Evolutionary conservation across 768 basidiomycete genomes (phyloP).

Genomic region (Tephrocybe sp.): DNA sequence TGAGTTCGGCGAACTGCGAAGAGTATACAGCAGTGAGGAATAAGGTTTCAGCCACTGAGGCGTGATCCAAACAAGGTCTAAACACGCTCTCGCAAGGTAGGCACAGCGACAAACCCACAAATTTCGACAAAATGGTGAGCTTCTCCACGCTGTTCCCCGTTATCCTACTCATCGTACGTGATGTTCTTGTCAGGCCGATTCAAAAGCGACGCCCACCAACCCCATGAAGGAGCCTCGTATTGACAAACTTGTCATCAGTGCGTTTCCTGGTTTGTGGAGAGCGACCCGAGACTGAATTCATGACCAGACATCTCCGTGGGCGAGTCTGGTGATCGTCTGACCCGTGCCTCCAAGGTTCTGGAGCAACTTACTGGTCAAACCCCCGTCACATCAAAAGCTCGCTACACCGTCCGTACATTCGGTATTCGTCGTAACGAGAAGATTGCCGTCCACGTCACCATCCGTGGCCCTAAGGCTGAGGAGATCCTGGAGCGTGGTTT

Average conservation of each 20-base stretch:
- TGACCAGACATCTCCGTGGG: conserved; percentile 92
- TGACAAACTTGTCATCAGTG: conserved; percentile 99
- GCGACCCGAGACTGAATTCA: conserved; percentile 5
- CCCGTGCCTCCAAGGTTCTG: conserved; percentile 97
- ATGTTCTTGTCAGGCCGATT: conserved; percentile 64
- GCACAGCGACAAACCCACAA: conserved; percentile 37
- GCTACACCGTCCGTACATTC: conserved; percentile 99
- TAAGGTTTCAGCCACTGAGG: conserved; percentile 44
- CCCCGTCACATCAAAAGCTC: conserved; percentile 98
- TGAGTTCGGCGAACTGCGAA: conserved; percentile 26
- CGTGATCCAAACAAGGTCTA: conserved; percentile 27
- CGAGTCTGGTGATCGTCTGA: conserved; percentile 98
- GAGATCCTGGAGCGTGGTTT: conserved; percentile 98
- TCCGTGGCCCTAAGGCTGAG: conserved; percentile 99
- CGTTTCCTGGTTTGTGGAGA: conserved; percentile 35
- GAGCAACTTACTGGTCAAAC: conserved; percentile 99
- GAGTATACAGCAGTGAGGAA: conserved; percentile 32
- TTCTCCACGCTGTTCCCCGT: conserved; percentile 2
- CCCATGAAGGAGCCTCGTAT: conserved; percentile 95
- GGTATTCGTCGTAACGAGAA: conserved; percentile 99
- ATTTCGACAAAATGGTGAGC: conserved; percentile 43
- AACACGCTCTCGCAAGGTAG: conserved; percentile 30
- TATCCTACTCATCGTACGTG: conserved; percentile 5
- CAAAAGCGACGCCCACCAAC: conserved; percentile 87
- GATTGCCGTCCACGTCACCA: conserved; percentile 98